A percentile compares a stretch with the other conserved stretches of the same genome.
phyloP scores from a whole-genome alignment of 805 yeast genomes.

The Nakazawaea wyomingensis region DNA sequence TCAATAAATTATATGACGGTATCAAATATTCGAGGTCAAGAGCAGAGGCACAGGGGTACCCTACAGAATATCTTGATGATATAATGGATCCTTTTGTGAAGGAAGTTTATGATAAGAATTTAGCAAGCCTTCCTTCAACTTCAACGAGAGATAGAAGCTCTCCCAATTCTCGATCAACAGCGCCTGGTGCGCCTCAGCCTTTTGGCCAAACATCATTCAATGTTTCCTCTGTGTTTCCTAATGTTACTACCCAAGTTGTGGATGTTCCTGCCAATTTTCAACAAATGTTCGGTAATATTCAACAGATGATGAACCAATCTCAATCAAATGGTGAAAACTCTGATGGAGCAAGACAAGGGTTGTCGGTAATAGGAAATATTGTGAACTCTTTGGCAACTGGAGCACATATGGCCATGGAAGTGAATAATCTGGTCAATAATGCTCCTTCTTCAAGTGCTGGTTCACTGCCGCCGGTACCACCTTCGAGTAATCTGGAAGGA shows the following conservation, averaged over 20 bases:
- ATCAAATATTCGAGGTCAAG: constrained; percentile 24
- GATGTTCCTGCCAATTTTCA: neutral
- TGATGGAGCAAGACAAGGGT: too few species aligned
- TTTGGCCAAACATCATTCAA: too few species aligned
- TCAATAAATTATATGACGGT: constrained; percentile 20
- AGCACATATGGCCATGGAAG: neutral
- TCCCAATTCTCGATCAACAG: too few species aligned
- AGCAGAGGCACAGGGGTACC: constrained; percentile 28
- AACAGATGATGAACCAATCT: neutral
- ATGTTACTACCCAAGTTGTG: too few species aligned
- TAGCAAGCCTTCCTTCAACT: neutral
- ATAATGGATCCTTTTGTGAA: constrained; percentile 14
- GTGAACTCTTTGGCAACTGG: neutral
- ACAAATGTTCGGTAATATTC: neutral
- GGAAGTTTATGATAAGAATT: neutral
- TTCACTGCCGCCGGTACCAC: neutral
- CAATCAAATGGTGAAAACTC: neutral
- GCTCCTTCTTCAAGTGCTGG: neutral
- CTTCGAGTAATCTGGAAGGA: neutral
- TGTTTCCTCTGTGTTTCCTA: too few species aligned
- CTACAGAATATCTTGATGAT: constrained; percentile 22
- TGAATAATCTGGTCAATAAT: neutral
- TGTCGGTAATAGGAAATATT: neutral
- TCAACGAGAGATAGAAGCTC: neutral
- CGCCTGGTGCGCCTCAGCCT: too few species aligned